Conservation (phyloP, 1,284 basidiomycete species). For the Pseudozyma flocculosa region DNA sequence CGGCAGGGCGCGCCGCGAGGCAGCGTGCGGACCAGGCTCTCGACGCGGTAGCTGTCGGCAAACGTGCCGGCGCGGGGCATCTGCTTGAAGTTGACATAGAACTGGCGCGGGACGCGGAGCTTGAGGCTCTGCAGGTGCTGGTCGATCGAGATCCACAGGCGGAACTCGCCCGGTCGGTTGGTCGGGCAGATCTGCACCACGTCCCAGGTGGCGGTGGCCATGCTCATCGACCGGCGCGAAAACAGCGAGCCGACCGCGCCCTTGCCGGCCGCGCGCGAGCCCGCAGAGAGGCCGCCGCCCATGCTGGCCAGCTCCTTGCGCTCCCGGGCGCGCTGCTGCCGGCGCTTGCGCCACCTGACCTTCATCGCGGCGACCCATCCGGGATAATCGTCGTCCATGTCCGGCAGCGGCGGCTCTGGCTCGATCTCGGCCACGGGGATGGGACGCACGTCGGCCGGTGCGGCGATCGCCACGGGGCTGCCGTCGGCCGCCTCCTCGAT, state of each 20-base stretch:
- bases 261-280: conserved; percentile 11
- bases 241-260: conserved; percentile 68
- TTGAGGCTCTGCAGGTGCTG: conserved; percentile 76
- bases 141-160: conserved; percentile 85
- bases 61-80: conserved; percentile 69
- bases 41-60: conserved; percentile 68
- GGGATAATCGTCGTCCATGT: conserved; percentile 66
- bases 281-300: conserved; percentile 6
- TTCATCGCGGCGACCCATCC: conserved; percentile 79
- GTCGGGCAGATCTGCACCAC: conserved; percentile 84
- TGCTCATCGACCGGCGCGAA: conserved; percentile 67
- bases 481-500: conserved; percentile 9
- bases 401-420: conserved; percentile 40
- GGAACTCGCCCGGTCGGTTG: conserved; percentile 77
- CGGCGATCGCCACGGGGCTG: conserved; percentile 6
- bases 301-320: conserved; percentile 53
- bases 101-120: conserved; percentile 82
- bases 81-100: conserved; percentile 86
- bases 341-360: conserved; percentile 73
- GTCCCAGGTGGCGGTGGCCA: conserved; percentile 80
- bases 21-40: conserved; percentile 74
- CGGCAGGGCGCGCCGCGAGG: conserved; percentile 76
- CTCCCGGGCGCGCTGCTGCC: conserved; percentile 57
- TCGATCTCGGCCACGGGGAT: conserved; percentile 18
- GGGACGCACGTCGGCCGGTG: conserved; percentile 2